phyloP scores from a whole-genome alignment of 2,329 filamentous ascomycete genomes.

The Geosmithia putterillii region DNA sequence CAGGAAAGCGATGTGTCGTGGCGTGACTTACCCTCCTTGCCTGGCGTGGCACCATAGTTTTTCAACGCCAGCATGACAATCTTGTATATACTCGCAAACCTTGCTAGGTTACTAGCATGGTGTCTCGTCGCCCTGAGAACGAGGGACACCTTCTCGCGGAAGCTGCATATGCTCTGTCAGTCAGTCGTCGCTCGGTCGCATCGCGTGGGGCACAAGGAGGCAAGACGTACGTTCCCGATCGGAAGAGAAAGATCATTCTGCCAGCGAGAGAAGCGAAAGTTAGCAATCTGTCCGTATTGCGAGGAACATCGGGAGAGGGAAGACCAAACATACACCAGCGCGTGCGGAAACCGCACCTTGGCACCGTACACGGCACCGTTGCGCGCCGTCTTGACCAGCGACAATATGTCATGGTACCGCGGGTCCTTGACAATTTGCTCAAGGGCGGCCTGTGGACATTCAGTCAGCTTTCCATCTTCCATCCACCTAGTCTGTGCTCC shows the following conservation, averaged over 20 bases:
- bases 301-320: neutral
- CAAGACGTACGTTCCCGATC: conserved; percentile 63
- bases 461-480: too few species aligned
- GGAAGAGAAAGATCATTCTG: conserved; percentile 94
- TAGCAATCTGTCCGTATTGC: neutral
- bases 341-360: conserved; percentile 97
- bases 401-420: conserved; percentile 70
- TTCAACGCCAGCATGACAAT: conserved; percentile 63
- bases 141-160: conserved; percentile 66
- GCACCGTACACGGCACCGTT: conserved; percentile 95
- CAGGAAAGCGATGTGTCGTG: too few species aligned
- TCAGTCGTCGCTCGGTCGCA: neutral
- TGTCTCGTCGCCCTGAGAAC: conserved; percentile 79
- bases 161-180: conserved; percentile 18
- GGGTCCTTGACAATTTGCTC: conserved; percentile 75
- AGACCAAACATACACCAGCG: conserved; percentile 53
- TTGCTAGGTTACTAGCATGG: conserved; percentile 83
- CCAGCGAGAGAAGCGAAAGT: neutral
- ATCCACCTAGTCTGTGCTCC: too few species aligned
- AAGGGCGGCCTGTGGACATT: conserved; percentile 50
- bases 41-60: conserved; percentile 41
- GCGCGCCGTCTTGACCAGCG: conserved; percentile 82
- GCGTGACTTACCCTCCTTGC: conserved; percentile 40
- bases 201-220: neutral
- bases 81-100: conserved; percentile 90